These are phyloP conservation scores for Canariomyces notabilis DNA, from an alignment of 2,329 filamentous ascomycete genomes.

Conservation along the genomic window DNA sequence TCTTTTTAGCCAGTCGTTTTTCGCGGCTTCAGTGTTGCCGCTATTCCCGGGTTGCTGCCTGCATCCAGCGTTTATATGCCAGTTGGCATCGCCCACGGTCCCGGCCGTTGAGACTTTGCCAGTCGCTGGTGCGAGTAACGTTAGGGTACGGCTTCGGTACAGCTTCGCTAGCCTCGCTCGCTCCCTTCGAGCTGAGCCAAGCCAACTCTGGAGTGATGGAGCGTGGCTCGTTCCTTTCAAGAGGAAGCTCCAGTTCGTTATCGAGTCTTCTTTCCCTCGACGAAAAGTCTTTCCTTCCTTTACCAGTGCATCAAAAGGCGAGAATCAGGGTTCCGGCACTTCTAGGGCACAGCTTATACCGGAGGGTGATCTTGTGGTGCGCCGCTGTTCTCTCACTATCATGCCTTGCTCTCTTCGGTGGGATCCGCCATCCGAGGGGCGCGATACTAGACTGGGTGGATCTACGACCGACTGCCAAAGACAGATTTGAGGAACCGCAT, in stretches of 20 bases:
- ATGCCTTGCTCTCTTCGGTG: constrained; percentile 35
- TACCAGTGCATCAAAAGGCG: constrained; percentile 31
- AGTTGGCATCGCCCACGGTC: neutral
- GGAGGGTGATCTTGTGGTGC: constrained; percentile 48
- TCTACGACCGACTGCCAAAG: constrained; percentile 10
- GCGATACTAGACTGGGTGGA: constrained; percentile 24
- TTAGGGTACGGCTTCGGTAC: too few species aligned
- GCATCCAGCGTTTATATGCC: neutral
- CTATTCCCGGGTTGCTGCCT: neutral
- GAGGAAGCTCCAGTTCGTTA: constrained; percentile 18
- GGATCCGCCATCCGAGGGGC: constrained; percentile 20
- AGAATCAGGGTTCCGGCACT: constrained; percentile 41
- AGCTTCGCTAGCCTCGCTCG: neutral
- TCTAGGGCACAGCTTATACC: constrained; percentile 49
- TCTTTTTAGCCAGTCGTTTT: neutral
- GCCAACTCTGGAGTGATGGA: constrained; percentile 15
- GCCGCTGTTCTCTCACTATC: constrained; percentile 39
- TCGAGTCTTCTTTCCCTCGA: constrained; percentile 17
- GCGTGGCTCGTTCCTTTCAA: constrained; percentile 13
- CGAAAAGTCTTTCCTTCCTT: constrained; percentile 27
- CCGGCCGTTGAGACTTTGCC: too few species aligned
- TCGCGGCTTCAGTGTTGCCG: neutral
- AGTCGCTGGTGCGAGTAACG: too few species aligned
- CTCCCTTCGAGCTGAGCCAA: too few species aligned
- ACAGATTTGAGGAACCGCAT: neutral